These are phyloP conservation scores for Anisodus tanguticus DNA, from an alignment of 257 asterid species.

Conservation along the genomic window DNA sequence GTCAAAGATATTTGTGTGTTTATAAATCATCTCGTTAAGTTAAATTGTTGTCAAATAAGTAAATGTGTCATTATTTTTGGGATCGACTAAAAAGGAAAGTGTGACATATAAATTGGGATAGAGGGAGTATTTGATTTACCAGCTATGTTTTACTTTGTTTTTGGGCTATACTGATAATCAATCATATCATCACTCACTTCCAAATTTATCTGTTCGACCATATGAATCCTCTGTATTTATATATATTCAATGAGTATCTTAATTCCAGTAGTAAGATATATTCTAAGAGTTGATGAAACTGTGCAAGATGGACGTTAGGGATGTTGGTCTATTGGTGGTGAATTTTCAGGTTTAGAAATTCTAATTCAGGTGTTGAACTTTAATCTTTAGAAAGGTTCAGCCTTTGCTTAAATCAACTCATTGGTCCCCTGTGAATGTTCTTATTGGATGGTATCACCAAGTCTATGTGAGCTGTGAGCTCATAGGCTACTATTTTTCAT, in stretches of 20 bases:
- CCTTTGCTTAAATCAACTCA: background rate
- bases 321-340: background rate
- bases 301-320: background rate
- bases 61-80: no score
- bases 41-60: no score
- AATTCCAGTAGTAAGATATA: background rate
- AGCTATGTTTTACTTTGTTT: no score
- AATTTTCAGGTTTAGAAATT: conserved; percentile 13
- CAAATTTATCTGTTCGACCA: background rate
- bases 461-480: background rate
- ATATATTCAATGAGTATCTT: no score
- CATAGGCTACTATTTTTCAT: background rate
- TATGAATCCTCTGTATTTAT: background rate
- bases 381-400: background rate
- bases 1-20: no score
- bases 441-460: background rate
- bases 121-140: no score
- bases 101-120: no score
- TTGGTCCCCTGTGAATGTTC: background rate
- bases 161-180: background rate
- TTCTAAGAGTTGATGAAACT: background rate
- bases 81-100: no score
- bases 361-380: background rate
- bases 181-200: background rate
- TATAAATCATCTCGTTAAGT: no score